A percentile compares a stretch with the other conserved stretches of the same genome.
These are phyloP conservation scores for Endotrypanum monterogeii DNA, from an alignment of 208 protist genomes.

Conservation along the genomic window DNA sequence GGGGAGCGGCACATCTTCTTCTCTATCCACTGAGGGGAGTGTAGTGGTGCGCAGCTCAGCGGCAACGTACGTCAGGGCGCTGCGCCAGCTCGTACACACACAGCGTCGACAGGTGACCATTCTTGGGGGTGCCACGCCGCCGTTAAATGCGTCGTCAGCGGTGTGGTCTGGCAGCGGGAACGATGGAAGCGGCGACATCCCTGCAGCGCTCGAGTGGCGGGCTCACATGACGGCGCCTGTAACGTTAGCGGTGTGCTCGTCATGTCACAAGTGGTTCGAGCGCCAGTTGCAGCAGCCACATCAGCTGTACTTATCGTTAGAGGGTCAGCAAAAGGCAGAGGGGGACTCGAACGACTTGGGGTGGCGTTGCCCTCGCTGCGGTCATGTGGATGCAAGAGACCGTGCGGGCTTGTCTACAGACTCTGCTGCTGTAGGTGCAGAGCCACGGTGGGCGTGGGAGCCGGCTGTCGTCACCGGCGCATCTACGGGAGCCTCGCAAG, in stretches of 20 bases:
- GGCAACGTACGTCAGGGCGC: conserved; percentile 13
- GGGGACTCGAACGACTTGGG: background rate
- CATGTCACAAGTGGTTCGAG: conserved; percentile 19
- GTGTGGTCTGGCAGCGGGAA: background rate
- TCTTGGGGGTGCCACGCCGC: background rate
- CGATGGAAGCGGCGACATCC: background rate
- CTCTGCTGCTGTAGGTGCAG: background rate
- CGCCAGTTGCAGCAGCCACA: conserved; percentile 2
- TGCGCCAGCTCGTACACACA: conserved; percentile 23
- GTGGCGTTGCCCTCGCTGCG: conserved; percentile 21
- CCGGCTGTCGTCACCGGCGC: background rate
- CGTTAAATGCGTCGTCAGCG: background rate
- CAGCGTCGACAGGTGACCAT: conserved; percentile 1
- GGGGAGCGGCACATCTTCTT: background rate
- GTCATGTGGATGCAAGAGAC: background rate
- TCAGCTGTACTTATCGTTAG: background rate
- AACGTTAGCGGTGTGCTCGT: conserved; percentile 13
- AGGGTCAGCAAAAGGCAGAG: background rate
- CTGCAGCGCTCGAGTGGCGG: conserved; percentile 14
- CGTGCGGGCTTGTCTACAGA: background rate
- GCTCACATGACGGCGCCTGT: conserved; percentile 16
- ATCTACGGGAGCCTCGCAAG: background rate
- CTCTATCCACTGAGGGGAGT: conserved; percentile 27
- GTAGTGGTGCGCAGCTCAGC: conserved; percentile 32
- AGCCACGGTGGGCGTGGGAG: conserved; percentile 5